A percentile compares a stretch with the other conserved stretches of the same genome.
These are phyloP conservation scores for Penicillium sp. DNA, from an alignment of 2,329 filamentous ascomycete species.

Conservation along the genomic window DNA sequence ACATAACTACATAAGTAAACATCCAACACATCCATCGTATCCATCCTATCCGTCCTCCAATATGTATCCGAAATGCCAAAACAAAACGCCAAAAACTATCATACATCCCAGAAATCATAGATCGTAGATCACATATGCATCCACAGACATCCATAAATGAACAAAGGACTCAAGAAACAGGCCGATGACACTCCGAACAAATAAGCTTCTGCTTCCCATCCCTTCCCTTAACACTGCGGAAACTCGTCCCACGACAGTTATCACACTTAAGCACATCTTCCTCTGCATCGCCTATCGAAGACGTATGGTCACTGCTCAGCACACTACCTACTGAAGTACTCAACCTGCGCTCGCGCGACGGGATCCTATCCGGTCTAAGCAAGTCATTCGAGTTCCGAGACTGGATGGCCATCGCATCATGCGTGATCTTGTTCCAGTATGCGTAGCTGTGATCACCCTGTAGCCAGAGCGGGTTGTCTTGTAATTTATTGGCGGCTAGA, in stretches of 20 bases:
- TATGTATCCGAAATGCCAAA: neutral
- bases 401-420: conserved; percentile 39
- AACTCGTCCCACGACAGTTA: conserved; percentile 61
- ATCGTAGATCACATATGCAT: conserved; percentile 1
- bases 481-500: conserved; percentile 25
- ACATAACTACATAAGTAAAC: neutral
- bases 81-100: conserved; percentile 4
- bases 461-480: conserved; percentile 49
- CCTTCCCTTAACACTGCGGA: conserved; percentile 59
- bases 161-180: conserved; percentile 23
- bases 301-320: conserved; percentile 58
- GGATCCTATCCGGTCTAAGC: conserved; percentile 22
- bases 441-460: conserved; percentile 54
- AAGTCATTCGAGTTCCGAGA: conserved; percentile 23
- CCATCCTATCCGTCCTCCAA: neutral
- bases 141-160: neutral
- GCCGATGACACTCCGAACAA: conserved; percentile 56
- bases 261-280: conserved; percentile 57
- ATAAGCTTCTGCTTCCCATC: conserved; percentile 57
- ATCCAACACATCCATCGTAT: no score
- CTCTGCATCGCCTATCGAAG: conserved; percentile 42
- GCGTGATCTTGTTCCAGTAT: conserved; percentile 52
- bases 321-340: conserved; percentile 51
- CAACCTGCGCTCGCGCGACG: conserved; percentile 33
- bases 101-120: conserved; percentile 1